Evolutionary conservation across 2,329 filamentous ascomycete species (phyloP), one percentile per base, ranked within the genome.

Genomic region (Colletotrichum echinochloae): DNA sequence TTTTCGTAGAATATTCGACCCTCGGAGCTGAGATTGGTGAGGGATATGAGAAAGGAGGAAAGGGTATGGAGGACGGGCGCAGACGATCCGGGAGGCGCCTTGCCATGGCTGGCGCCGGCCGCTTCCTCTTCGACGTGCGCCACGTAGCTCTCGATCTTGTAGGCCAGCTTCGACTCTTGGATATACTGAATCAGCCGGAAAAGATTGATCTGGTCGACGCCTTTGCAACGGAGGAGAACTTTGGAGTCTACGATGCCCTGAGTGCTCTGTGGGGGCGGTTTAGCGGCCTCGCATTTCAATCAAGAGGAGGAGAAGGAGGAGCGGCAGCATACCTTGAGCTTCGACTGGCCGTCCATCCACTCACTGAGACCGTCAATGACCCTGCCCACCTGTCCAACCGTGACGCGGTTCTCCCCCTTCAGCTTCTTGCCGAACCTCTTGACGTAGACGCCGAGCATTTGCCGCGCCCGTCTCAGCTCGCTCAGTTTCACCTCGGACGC

Each of bases 181-280:
- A 99, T 88, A 79, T 98, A 98, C 52, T 90, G 88, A 39, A 95
- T 90, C 18, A 99, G 85, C 77, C 96, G 95, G 81, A 93, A 95
- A 37, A 98, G 88, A 76, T 98, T 97, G 81, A 99, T 95, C 77
- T 98, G 95, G 77, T 99, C 96, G 30, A 96, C 92, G 0, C 94
- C 94, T 78, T 97, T 97, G 46, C 91, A 90, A 30, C 90, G 87
- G 73, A 98, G 90, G 1, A 99, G 84, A 7, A 90, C 87, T 26
- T 90, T 91, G 20, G 92, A 82, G 52, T 92, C 88, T 0, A 95
- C 89, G 35, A 91, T 87, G 0, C 91, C 93, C 73, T 94, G 91
- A 0, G 84, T 79, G 30, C 79, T 78, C 78, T 86, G 73, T 37
- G 23, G 23, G 26, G n/a, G 28, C 23, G 11, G 16, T 67, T 67